Evolutionary conservation across 768 basidiomycete species (phyloP), one percentile per base, ranked within the genome.

Genomic region (Boletus tomentosulus): DNA sequence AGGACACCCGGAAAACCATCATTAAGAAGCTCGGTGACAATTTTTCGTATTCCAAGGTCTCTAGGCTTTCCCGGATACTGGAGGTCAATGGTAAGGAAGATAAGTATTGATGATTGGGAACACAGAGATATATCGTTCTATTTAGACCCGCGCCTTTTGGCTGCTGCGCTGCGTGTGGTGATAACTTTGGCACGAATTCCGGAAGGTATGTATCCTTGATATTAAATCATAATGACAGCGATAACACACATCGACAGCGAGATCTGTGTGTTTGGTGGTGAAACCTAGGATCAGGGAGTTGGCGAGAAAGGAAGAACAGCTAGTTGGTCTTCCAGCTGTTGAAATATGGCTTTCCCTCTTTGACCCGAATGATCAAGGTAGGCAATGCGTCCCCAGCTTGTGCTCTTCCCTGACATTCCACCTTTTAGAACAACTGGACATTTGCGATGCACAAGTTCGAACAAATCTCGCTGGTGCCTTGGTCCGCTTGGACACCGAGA

Each of bases 51-150:
- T 53, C 47, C 8, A 16, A 45, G 3, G 4, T 28, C 0, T 48
- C 45, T 22, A 63, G 58, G 30, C 56, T 65, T 16, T 53, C 51
- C 19, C 41, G 9, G 19, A 58, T 63, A 50, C 39, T 65, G 30
- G 45, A 53, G 7, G 24, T 56, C 9, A 27, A 58, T 0, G 44
- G 64, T 63, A 37, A 51, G 54, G n/a, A n/a, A n/a, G n/a, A n/a
- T n/a, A n/a, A 13, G 33, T 10, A 37, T 6, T 35, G 0, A 13
- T 35, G 10, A 3, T 19, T 0, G 4, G 13, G 42, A 41, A 28
- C 3, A 30, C 11, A n/a, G 13, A 7, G 28, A 37, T 43, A 7
- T 22, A 35, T 49, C 10, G 2, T 30, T 28, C 24, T 37, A 19
- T n/a, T 45, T 25, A 66, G 64, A 59, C 5, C 16, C 46, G 1